A percentile compares a stretch with the other conserved stretches of the same genome.
phyloP scores from a whole-genome alignment of 2,329 filamentous ascomycete genomes.

The Claviceps sp. region DNA sequence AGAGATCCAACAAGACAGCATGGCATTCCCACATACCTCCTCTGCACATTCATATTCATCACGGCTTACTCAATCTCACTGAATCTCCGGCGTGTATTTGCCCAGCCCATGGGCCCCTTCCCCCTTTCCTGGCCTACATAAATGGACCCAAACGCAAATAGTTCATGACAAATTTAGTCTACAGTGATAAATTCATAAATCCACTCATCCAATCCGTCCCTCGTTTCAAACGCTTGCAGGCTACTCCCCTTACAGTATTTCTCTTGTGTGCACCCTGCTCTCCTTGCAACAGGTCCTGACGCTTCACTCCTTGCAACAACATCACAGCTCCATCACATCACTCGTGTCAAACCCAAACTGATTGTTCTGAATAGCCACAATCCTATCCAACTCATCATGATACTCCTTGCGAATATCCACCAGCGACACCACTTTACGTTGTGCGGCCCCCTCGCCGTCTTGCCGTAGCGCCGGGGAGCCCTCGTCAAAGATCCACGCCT shows the following conservation, averaged over 20 bases:
- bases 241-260: no score
- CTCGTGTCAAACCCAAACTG: conserved; percentile 63
- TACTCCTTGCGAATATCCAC: conserved; percentile 81
- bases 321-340: conserved; percentile 37
- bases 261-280: not conserved
- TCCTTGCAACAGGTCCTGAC: not conserved
- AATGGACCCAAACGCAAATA: no score
- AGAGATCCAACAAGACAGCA: no score
- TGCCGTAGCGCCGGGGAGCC: conserved; percentile 13
- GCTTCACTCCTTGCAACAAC: not conserved
- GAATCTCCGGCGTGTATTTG: conserved; percentile 12
- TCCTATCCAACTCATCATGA: conserved; percentile 76
- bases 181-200: not conserved
- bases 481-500: conserved; percentile 62
- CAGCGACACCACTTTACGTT: conserved; percentile 70
- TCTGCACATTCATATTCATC: conserved; percentile 10
- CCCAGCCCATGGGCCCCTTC: conserved; percentile 7
- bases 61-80: conserved; percentile 8
- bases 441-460: conserved; percentile 19
- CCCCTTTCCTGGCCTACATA: no score
- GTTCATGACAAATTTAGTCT: not conserved
- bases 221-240: not conserved
- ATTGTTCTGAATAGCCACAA: conserved; percentile 77
- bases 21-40: conserved; percentile 3
- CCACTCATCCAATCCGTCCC: not conserved